A percentile compares a stretch with the other conserved stretches of the same genome.
These are phyloP conservation scores for Penicillium pancosmium DNA, from an alignment of 495 filamentous ascomycete species.

Conservation along the genomic window DNA sequence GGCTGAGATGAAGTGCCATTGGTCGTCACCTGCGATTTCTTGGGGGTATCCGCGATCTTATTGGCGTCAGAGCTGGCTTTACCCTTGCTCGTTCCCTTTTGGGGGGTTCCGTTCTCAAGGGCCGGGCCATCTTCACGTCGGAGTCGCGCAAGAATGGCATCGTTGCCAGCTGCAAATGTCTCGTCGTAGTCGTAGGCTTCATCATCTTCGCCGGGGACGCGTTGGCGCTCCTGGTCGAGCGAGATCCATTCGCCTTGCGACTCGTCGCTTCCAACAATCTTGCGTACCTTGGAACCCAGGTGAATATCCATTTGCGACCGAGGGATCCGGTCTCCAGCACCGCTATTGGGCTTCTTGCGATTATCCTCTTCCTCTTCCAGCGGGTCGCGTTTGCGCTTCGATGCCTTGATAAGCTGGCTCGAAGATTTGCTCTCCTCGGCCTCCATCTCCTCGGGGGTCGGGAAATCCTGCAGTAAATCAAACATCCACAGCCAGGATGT, in stretches of 20 bases:
- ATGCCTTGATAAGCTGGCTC: constrained; percentile 28
- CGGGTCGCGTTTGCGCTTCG: constrained; percentile 51
- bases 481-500: constrained; percentile 90
- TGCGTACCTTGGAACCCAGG: constrained; percentile 61
- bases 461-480: constrained; percentile 75
- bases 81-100: constrained; percentile 27
- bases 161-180: constrained; percentile 34
- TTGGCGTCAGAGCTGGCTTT: constrained; percentile 5
- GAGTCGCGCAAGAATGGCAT: constrained; percentile 37
- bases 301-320: constrained; percentile 57
- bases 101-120: constrained; percentile 38
- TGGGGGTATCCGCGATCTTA: constrained; percentile 17
- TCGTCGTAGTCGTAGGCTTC: constrained; percentile 47
- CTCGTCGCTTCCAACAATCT: constrained; percentile 43
- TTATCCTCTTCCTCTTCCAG: constrained; percentile 38
- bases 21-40: constrained; percentile 32
- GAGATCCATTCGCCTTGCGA: constrained; percentile 45
- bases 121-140: constrained; percentile 38
- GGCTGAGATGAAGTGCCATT: constrained; percentile 26
- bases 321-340: constrained; percentile 64
- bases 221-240: constrained; percentile 46
- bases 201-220: constrained; percentile 50
- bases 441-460: constrained; percentile 36
- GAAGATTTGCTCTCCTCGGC: constrained; percentile 27
- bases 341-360: constrained; percentile 48